Conservation (phyloP, 2,329 filamentous ascomycete genomes). For the Neonectria sp. region DNA sequence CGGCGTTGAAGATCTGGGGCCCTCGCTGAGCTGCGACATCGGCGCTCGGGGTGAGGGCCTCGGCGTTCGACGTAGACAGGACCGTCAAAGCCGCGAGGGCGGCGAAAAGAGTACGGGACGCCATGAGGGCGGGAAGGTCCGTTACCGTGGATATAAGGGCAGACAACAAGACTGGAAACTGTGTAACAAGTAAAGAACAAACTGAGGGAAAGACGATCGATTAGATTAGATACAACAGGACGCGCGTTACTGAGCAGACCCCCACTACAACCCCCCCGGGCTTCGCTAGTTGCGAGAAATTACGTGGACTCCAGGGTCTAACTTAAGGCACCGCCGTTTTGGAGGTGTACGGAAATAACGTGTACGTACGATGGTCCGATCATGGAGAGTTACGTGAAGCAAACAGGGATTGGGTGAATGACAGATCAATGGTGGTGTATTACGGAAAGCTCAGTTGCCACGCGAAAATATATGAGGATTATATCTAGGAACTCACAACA, state of each 20-base stretch:
- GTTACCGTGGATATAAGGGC: too few species aligned
- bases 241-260: background rate
- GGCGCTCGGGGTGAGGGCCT: background rate
- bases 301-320: background rate
- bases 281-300: background rate
- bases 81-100: slow-evolving; percentile 20
- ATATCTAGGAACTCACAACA: background rate
- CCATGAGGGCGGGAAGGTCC: background rate
- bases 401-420: background rate
- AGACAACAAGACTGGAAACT: background rate
- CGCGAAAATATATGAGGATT: background rate
- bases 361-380: background rate
- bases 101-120: slow-evolving; percentile 5
- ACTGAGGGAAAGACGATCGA: background rate
- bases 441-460: background rate
- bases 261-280: background rate
- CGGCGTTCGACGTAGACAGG: background rate
- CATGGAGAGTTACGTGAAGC: background rate
- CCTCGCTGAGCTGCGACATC: slow-evolving; percentile 25
- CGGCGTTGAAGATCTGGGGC: slow-evolving; percentile 72
- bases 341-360: background rate
- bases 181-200: background rate
- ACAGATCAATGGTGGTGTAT: background rate
- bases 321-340: background rate
- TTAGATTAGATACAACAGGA: background rate